Evolutionary conservation across 2,329 filamentous ascomycete species (phyloP).

Genomic region (Cladorrhinum sp.): DNA sequence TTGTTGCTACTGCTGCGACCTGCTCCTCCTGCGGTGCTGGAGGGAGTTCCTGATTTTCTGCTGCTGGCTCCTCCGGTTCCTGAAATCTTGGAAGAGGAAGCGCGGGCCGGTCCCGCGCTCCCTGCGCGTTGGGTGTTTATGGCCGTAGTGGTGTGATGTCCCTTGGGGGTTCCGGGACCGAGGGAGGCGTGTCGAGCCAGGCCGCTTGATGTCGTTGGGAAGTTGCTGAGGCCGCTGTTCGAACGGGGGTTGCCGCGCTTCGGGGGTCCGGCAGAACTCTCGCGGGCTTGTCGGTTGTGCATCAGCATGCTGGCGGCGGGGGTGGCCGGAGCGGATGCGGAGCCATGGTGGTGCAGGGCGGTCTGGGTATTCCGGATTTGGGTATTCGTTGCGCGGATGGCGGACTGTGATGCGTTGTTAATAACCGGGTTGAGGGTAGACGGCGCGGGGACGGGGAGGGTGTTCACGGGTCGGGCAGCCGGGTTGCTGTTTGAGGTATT

Average conservation of each 20-base stretch:
- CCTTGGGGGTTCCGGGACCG: constrained; percentile 61
- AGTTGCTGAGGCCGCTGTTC: constrained; percentile 45
- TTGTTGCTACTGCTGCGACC: constrained; percentile 38
- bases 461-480: constrained; percentile 43
- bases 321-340: constrained; percentile 57
- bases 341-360: constrained; percentile 45
- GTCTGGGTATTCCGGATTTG: constrained; percentile 50
- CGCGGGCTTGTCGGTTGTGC: constrained; percentile 53
- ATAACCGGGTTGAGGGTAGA: constrained; percentile 37
- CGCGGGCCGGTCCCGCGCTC: constrained; percentile 55
- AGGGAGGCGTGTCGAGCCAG: constrained; percentile 61
- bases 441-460: constrained; percentile 36
- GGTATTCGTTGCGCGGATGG: constrained; percentile 42
- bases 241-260: constrained; percentile 50
- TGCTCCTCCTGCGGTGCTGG: constrained; percentile 39
- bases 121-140: constrained; percentile 42
- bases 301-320: constrained; percentile 59
- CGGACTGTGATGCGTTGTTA: constrained; percentile 41
- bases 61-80: constrained; percentile 36
- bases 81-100: constrained; percentile 43
- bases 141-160: constrained; percentile 28
- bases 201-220: constrained; percentile 53
- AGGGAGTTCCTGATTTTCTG: constrained; percentile 48
- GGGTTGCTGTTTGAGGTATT: constrained; percentile 41
- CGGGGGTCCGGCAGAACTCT: constrained; percentile 57